Evolutionary conservation across 441 rosid genomes (phyloP), one percentile per base, ranked within the genome.

Genomic region (Brassica balearica): DNA sequence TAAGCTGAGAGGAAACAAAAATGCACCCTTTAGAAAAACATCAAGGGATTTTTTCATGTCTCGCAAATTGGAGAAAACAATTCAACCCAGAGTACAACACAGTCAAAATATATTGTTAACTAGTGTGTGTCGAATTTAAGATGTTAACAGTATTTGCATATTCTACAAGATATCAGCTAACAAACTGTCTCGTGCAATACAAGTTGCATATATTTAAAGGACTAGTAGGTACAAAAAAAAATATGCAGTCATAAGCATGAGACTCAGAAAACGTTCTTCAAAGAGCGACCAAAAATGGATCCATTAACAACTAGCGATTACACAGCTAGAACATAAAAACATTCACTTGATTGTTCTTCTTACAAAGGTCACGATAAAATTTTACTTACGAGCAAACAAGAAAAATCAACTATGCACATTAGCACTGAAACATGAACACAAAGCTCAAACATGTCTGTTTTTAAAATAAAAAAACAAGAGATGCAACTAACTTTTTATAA

Each of bases 1-100:
- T 96, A 96, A 14, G 95, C 99, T 96, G 92, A 43, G 79, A 72
- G 62, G 77, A 79, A 34, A 46, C 53, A 46, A 43, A 12, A 72
- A 75, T 36, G 58, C 69, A 51, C 68, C 19, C 8, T 75, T 59
- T 22, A 3, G 53, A 58, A 46, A 58, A 19, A 58, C 6, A 58
- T 58, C 62, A 3, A 19, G 62, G 6, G 22, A 3, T 58, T 64
- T 75, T 75, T 36, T 76, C 72, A 64, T 56, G 55, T 29, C 60
- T 61, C 66, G 23, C 19, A 51, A 36, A 9, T 4, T 34, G 17
- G 34, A 34, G 6, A 48, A 48, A 14, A 51, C 8, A 51, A 51
- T 51, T 7, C 7, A 60, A 58, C 67, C 7, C 5, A 41, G n/a
- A 46, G 77, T 20, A 32, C 41, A 46, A 17, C 36, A 62, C 46